Evolutionary conservation across 2,329 filamentous ascomycete species (phyloP), one percentile per base, ranked within the genome.

Genomic region (Colletotrichum echinochloae): DNA sequence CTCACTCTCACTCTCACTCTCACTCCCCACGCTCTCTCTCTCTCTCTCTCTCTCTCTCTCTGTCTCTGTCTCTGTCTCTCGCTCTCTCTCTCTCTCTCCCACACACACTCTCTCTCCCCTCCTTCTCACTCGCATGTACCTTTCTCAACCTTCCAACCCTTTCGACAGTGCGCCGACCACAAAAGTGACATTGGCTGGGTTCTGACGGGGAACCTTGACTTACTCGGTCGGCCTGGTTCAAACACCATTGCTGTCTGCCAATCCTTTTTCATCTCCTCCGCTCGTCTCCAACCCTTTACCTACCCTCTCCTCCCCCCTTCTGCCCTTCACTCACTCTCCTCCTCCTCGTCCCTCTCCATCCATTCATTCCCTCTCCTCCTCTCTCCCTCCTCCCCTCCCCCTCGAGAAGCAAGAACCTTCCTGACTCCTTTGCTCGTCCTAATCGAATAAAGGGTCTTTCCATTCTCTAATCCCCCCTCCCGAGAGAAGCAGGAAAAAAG

Each of bases 291-390:
- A 84, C 84, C 79, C 84, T 83, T 85, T 83, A 78, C 78, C 73
- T 72, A 70, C 70, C 78, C 76, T 78, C 78, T 80, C 76, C 73
- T 78, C 75, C 74, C 78, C 76, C 75, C 75, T 78, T 78, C 75
- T 74, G 78, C 76, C 74, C 75, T 78, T 77, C 77, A 74, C 76
- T 73, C 74, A 23, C 30, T 26, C 73, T 78, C 78, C 78, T 80
- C 80, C 79, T 80, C 78, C 76, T 66, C 67, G 63, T 61, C 76
- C 78, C 77, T 79, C 78, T 78, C 77, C 81, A 82, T 84, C 84
- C 84, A 87, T 84, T 87, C 85, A 83, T 88, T 87, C 83, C 81
- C 83, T 85, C 83, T 87, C 85, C 82, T 87, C 87, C 83, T 81
- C 83, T 85, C 83, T 82, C 82, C 81, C 51, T 44, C 41, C 20